phyloP scores from a whole-genome alignment of 1,139 yeast species.

The Suhomyces bokatorum region DNA sequence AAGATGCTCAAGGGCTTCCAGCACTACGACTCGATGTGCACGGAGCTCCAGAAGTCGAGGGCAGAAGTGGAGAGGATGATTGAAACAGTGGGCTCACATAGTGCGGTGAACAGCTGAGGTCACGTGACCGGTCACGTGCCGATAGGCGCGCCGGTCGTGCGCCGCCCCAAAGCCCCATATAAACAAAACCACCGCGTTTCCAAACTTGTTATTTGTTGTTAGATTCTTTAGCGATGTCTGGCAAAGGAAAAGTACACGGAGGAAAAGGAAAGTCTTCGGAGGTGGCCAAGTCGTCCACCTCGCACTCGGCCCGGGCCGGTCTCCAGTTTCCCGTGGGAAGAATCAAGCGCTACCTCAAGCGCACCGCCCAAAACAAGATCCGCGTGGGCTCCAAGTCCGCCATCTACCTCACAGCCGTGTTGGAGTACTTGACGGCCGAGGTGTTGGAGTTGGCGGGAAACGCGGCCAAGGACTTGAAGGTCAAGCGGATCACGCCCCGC shows the following conservation, averaged over 20 bases:
- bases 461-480: slow-evolving; percentile 97
- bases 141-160: slow-evolving; percentile 10
- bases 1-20: slow-evolving; percentile 57
- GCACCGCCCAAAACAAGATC: slow-evolving; percentile 86
- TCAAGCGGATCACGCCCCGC: slow-evolving; percentile 98
- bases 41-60: slow-evolving; percentile 60
- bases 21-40: slow-evolving; percentile 72
- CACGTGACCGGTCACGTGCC: background rate
- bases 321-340: slow-evolving; percentile 98
- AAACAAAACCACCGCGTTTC: slow-evolving; percentile 12
- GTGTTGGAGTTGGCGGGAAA: slow-evolving; percentile 98
- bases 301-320: slow-evolving; percentile 97
- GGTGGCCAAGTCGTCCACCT: slow-evolving; percentile 64
- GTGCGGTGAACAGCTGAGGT: slow-evolving; percentile 38
- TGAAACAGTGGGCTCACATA: slow-evolving; percentile 44
- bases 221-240: slow-evolving; percentile 56
- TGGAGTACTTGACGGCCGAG: slow-evolving; percentile 97
- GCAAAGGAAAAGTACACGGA: slow-evolving; percentile 90
- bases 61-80: slow-evolving; percentile 54
- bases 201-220: slow-evolving; percentile 10
- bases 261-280: slow-evolving; percentile 91
- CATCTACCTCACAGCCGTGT: slow-evolving; percentile 92
- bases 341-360: slow-evolving; percentile 92
- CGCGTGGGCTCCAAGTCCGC: slow-evolving; percentile 99
- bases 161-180: slow-evolving; percentile 9